Conservation (phyloP, 305 asterid genomes). For the Rubia tinctorum region DNA sequence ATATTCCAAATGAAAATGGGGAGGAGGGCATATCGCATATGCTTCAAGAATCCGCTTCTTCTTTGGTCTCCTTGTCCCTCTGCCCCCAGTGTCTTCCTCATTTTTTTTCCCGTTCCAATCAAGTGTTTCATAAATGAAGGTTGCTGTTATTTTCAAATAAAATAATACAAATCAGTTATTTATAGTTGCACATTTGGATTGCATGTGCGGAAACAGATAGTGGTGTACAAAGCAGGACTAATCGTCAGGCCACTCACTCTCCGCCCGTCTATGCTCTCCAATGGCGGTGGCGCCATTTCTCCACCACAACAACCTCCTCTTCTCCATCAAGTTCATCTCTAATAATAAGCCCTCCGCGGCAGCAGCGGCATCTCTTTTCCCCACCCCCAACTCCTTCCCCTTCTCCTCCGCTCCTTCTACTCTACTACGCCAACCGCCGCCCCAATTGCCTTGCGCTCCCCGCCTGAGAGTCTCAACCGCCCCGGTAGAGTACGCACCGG, state of each 20-base stretch:
- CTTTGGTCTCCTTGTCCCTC: conserved; percentile 26
- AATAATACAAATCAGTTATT: neutral
- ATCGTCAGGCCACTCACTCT: neutral
- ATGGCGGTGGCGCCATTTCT: conserved; percentile 28
- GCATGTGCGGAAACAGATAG: neutral
- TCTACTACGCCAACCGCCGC: conserved; percentile 26
- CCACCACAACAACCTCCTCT: conserved; percentile 36
- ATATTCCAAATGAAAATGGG: neutral
- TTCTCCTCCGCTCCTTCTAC: conserved; percentile 36
- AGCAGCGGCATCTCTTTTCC: conserved; percentile 27
- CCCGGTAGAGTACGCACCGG: conserved; percentile 70
- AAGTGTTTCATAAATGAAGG: neutral
- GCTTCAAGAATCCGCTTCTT: conserved; percentile 47
- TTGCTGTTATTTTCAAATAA: neutral
- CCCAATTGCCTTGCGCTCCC: conserved; percentile 26
- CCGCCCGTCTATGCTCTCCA: conserved; percentile 8
- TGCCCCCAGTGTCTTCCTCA: neutral
- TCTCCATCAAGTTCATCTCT: conserved; percentile 35
- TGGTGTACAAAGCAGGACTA: neutral
- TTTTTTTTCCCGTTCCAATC: neutral
- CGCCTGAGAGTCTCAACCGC: conserved; percentile 78
- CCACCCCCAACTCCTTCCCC: conserved; percentile 19
- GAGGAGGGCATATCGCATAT: conserved; percentile 38
- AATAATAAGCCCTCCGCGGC: conserved; percentile 29
- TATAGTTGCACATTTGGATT: conserved; percentile 1